Evolutionary conservation across 23 red algal genomes (phyloP).

Genomic region (Gracilaria caudata): DNA sequence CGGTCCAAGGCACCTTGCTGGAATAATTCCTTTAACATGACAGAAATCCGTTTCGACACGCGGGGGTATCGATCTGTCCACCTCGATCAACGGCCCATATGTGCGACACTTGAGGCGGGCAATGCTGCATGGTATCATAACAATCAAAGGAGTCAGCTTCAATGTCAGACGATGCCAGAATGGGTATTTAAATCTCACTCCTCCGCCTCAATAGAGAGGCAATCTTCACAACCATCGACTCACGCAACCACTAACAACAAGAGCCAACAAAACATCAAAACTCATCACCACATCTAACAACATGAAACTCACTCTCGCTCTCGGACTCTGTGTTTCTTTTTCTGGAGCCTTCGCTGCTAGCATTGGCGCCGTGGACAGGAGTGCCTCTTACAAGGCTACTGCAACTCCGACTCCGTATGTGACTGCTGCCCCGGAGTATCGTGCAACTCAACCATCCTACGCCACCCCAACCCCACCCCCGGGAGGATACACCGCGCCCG

Average conservation of each 20-base stretch:
- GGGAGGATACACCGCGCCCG: background rate
- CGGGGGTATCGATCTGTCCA: background rate
- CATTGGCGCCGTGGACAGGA: background rate
- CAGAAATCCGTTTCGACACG: background rate
- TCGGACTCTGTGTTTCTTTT: constrained; percentile 15
- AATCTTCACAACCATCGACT: background rate
- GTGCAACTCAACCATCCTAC: background rate
- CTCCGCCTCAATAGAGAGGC: background rate
- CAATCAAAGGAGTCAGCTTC: background rate
- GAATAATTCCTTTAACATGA: background rate
- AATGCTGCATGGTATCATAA: too few relatives aligned
- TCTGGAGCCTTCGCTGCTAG: constrained; percentile 5
- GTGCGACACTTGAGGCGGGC: background rate
- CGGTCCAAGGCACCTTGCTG: constrained; percentile 9
- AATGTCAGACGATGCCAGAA: background rate
- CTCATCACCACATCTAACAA: background rate
- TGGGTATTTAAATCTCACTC: background rate
- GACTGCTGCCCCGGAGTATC: background rate
- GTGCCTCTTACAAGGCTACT: background rate
- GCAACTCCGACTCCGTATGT: constrained; percentile 4
- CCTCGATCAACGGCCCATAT: background rate
- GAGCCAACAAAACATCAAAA: background rate
- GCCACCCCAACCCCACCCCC: constrained; percentile 5
- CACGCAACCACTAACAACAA: background rate
- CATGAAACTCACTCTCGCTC: constrained; percentile 1